These are phyloP conservation scores for Aspergillus sp. DNA, from an alignment of 2,329 filamentous ascomycete genomes.

Conservation along the genomic window DNA sequence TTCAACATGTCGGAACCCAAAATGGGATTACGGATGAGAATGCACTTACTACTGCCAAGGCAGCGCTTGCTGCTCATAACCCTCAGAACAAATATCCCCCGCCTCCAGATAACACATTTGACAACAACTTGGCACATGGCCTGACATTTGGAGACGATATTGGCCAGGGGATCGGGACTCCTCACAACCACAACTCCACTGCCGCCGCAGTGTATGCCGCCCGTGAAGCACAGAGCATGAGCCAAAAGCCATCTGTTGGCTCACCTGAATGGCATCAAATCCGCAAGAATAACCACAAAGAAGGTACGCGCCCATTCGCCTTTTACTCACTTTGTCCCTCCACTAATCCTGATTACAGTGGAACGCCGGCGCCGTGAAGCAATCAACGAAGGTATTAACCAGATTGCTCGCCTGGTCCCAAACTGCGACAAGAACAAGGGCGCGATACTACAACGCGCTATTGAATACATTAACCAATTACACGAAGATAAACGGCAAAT, in stretches of 20 bases:
- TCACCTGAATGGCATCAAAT: conserved; percentile 98
- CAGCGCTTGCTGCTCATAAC: conserved; percentile 46
- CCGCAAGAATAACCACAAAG: conserved; percentile 97
- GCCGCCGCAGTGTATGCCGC: conserved; percentile 59
- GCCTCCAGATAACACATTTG: conserved; percentile 41
- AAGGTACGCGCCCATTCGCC: conserved; percentile 61
- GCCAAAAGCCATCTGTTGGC: conserved; percentile 82
- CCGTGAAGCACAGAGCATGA: conserved; percentile 52
- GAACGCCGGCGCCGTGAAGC: conserved; percentile 95
- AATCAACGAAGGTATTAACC: conserved; percentile 98
- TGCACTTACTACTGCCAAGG: conserved; percentile 48
- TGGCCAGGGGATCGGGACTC: conserved; percentile 36
- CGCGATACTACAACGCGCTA: conserved; percentile 88
- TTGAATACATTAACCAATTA: conserved; percentile 90
- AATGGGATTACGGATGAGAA: conserved; percentile 54
- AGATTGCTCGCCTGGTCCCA: conserved; percentile 94
- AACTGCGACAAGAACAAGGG: conserved; percentile 99
- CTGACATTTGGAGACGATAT: conserved; percentile 43
- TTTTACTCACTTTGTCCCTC: conserved; percentile 9
- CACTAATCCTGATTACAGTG: conserved; percentile 56
- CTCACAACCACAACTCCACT: conserved; percentile 52
- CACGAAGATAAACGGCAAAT: conserved; percentile 47
- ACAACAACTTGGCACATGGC: conserved; percentile 37
- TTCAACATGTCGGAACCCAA: conserved; percentile 52
- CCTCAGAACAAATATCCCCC: conserved; percentile 47